phyloP scores from a whole-genome alignment of 345 rosid species.

The Lagerstroemia speciosa region DNA sequence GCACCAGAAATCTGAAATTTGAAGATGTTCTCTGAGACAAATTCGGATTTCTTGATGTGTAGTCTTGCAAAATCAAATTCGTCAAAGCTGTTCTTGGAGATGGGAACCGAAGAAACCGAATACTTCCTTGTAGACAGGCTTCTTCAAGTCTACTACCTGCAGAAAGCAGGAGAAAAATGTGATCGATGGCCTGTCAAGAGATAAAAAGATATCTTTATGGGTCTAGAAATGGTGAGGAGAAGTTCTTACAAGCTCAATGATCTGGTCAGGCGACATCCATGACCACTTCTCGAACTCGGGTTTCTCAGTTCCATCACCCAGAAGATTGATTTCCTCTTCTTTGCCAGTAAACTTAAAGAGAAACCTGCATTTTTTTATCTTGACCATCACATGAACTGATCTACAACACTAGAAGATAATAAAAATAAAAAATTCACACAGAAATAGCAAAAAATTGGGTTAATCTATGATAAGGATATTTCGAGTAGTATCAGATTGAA shows the following conservation, averaged over 20 bases:
- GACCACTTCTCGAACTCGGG: conserved; percentile 86
- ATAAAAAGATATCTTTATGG: neutral
- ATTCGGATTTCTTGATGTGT: neutral
- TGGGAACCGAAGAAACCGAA: conserved; percentile 45
- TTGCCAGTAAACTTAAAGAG: conserved; percentile 75
- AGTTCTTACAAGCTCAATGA: conserved; percentile 44
- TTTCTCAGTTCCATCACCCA: conserved; percentile 80
- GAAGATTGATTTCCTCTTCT: conserved; percentile 78
- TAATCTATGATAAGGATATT: neutral
- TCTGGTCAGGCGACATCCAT: conserved; percentile 67
- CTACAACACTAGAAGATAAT: neutral
- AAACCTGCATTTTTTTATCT: conserved; percentile 36
- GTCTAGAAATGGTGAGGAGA: neutral
- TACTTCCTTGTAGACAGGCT: conserved; percentile 79
- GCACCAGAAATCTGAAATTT: neutral
- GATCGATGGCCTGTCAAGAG: too few species aligned
- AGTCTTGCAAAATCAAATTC: neutral
- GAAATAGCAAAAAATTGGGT: neutral
- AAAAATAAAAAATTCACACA: neutral
- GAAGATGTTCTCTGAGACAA: neutral
- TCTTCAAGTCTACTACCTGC: conserved; percentile 90
- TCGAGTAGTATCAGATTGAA: conserved; percentile 1
- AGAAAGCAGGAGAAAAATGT: neutral
- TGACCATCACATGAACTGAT: neutral
- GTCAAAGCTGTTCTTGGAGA: conserved; percentile 26